phyloP scores from a whole-genome alignment of 2,329 filamentous ascomycete species.

The Paradendryphiella salina region DNA sequence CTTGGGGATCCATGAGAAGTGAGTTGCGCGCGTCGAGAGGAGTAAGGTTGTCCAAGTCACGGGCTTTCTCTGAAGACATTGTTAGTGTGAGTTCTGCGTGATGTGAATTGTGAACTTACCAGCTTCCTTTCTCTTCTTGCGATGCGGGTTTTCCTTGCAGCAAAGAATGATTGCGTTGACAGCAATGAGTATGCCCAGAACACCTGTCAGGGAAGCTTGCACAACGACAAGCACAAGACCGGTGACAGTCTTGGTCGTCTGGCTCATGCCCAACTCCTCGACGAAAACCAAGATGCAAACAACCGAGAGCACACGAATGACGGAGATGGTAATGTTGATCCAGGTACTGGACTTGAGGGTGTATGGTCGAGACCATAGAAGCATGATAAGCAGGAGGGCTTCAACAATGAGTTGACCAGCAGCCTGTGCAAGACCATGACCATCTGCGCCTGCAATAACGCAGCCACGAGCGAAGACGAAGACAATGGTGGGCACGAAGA shows the following conservation, averaged over 20 bases:
- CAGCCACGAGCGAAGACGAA: conserved; percentile 91
- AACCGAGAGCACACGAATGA: conserved; percentile 85
- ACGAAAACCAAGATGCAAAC: conserved; percentile 91
- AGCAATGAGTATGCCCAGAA: conserved; percentile 82
- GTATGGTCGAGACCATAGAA: conserved; percentile 85
- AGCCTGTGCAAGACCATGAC: conserved; percentile 80
- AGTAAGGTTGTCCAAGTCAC: conserved; percentile 80
- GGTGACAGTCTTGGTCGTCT: conserved; percentile 92
- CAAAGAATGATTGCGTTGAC: conserved; percentile 85
- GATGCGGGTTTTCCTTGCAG: conserved; percentile 87
- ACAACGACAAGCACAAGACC: conserved; percentile 93
- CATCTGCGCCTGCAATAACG: conserved; percentile 81
- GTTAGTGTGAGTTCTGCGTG: conserved; percentile 31
- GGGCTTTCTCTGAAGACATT: conserved; percentile 66
- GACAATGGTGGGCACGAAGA: conserved; percentile 85
- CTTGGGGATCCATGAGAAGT: conserved; percentile 69
- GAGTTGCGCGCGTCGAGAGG: conserved; percentile 86
- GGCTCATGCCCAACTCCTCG: conserved; percentile 82
- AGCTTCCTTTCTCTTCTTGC: conserved; percentile 83
- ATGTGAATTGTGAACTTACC: conserved; percentile 61
- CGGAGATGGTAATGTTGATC: conserved; percentile 90
- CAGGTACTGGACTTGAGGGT: conserved; percentile 84
- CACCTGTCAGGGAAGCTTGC: conserved; percentile 79
- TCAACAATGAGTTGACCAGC: conserved; percentile 81
- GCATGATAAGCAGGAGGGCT: conserved; percentile 72